These are phyloP conservation scores for Paramecium caudatum DNA, from an alignment of 73 alveolate genomes.

Conservation along the genomic window DNA sequence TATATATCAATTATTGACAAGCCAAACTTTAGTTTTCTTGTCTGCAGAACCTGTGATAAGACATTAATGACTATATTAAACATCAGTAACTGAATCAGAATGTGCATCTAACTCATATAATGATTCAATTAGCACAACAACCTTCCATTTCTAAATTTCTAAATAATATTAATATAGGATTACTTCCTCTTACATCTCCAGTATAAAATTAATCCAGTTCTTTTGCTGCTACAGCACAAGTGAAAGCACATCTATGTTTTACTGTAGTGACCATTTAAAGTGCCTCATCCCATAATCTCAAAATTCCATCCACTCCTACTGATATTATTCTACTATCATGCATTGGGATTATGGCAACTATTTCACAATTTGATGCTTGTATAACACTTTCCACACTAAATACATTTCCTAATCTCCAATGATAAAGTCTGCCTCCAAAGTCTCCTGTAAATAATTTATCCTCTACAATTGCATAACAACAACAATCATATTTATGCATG, in stretches of 20 bases:
- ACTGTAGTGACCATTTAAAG: slow-evolving; percentile 27
- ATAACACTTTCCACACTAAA: slow-evolving; percentile 39
- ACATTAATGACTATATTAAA: neutral
- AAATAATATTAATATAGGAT: neutral
- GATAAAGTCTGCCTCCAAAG: slow-evolving; percentile 53
- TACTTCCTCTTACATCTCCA: slow-evolving; percentile 57
- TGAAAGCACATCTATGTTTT: slow-evolving; percentile 25
- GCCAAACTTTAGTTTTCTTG: slow-evolving; percentile 54
- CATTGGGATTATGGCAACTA: slow-evolving; percentile 23
- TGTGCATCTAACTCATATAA: slow-evolving; percentile 43
- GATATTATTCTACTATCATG: slow-evolving; percentile 38
- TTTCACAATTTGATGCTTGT: slow-evolving; percentile 7
- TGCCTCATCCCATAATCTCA: slow-evolving; percentile 51
- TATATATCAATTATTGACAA: neutral
- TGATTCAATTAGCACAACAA: neutral
- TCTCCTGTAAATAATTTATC: slow-evolving; percentile 38
- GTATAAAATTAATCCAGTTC: slow-evolving; percentile 51
- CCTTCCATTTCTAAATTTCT: slow-evolving; percentile 29
- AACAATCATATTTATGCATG: slow-evolving; percentile 65
- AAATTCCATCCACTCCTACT: neutral
- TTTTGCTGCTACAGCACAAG: neutral
- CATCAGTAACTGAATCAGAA: neutral
- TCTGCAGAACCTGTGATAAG: slow-evolving; percentile 53
- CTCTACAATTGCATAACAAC: slow-evolving; percentile 1
- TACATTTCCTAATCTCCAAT: slow-evolving; percentile 15